Conservation (phyloP, 2,329 filamentous ascomycete species). For the Colletotrichum liaoningense region DNA sequence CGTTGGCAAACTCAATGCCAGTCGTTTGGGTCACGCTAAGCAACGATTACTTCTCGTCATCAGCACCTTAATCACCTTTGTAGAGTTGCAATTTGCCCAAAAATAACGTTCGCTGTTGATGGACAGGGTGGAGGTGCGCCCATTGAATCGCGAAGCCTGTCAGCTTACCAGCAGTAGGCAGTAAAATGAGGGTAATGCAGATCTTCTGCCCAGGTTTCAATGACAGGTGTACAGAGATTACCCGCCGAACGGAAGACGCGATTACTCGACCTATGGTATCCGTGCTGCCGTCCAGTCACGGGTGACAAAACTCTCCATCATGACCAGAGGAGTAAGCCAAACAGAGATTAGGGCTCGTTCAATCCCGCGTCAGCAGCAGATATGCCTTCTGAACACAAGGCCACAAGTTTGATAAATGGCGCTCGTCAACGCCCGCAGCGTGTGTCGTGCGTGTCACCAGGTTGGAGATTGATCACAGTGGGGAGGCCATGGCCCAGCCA, state of each 20-base stretch:
- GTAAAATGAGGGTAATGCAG: slow-evolving; percentile 2
- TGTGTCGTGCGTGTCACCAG: neutral
- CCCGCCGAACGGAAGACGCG: neutral
- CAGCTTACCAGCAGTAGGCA: slow-evolving; percentile 12
- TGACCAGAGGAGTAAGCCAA: neutral
- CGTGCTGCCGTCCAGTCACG: neutral
- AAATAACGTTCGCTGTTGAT: neutral
- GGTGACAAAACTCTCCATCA: neutral
- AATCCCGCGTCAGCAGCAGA: slow-evolving; percentile 19
- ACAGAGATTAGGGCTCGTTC: neutral
- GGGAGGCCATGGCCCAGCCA: neutral
- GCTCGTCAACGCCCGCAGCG: neutral
- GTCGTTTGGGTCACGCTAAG: slow-evolving; percentile 24
- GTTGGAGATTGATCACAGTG: neutral
- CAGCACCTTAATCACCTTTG: neutral
- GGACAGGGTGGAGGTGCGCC: neutral
- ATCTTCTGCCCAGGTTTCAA: neutral
- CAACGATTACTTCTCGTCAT: neutral
- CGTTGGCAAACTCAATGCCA: slow-evolving; percentile 26
- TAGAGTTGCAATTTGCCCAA: neutral
- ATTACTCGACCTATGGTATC: neutral
- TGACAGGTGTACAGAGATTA: neutral
- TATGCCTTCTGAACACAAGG: neutral
- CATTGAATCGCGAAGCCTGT: slow-evolving; percentile 3
- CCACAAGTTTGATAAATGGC: neutral